phyloP scores from a whole-genome alignment of 2,329 filamentous ascomycete genomes.

The Cadophora gregata region DNA sequence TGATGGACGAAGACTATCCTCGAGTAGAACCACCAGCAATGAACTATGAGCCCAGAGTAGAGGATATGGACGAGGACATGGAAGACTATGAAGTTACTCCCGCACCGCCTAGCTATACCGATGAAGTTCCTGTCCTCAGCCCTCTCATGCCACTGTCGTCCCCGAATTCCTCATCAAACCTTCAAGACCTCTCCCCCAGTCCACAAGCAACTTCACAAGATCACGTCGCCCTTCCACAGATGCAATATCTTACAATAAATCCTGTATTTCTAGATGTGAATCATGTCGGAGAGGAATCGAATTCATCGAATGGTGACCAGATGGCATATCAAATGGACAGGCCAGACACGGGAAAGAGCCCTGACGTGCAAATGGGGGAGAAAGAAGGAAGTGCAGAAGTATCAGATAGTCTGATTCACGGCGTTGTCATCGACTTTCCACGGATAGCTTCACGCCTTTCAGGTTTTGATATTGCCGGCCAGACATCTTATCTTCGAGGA shows the following conservation, averaged over 20 bases:
- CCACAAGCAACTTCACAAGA: conserved; percentile 17
- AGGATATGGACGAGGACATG: conserved; percentile 6
- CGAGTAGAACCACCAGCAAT: neutral
- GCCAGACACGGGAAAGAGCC: conserved; percentile 1
- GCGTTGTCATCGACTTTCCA: conserved; percentile 17
- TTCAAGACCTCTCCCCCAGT: conserved; percentile 16
- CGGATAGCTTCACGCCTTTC: conserved; percentile 18
- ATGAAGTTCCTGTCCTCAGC: conserved; percentile 19
- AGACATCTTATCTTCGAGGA: conserved; percentile 16
- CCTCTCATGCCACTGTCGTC: conserved; percentile 21
- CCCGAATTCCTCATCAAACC: conserved; percentile 15
- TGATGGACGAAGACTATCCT: conserved; percentile 9
- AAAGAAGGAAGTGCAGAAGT: conserved; percentile 7
- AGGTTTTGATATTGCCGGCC: conserved; percentile 10
- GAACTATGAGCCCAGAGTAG: neutral
- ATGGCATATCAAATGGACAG: conserved; percentile 22
- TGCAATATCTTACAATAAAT: conserved; percentile 20
- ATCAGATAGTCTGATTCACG: conserved; percentile 11
- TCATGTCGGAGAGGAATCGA: conserved; percentile 16
- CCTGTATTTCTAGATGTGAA: conserved; percentile 17
- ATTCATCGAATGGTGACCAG: conserved; percentile 15
- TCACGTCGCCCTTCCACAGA: conserved; percentile 6
- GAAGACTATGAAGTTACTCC: conserved; percentile 6
- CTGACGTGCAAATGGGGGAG: conserved; percentile 2
- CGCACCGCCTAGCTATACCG: conserved; percentile 16